Conservation (phyloP, 805 yeast genomes). For the Henningerozyma blattae region DNA sequence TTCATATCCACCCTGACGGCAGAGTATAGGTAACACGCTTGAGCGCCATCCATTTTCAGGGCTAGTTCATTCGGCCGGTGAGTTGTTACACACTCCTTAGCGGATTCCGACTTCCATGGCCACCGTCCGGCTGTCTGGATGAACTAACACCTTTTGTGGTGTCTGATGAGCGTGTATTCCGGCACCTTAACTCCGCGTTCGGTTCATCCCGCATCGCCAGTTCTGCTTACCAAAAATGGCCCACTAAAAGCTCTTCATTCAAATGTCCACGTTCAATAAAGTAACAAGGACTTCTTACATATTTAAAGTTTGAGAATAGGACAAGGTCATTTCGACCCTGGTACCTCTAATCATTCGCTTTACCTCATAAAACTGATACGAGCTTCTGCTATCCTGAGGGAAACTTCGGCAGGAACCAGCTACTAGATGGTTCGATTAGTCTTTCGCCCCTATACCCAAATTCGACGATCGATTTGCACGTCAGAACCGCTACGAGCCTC, state of each 20-base stretch:
- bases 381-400: constrained; percentile 33
- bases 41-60: constrained; percentile 32
- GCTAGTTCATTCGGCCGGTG: constrained; percentile 41
- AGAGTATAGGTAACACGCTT: constrained; percentile 32
- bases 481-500: constrained; percentile 36
- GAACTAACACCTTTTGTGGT: constrained; percentile 35
- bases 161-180: too few relatives aligned
- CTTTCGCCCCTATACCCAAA: constrained; percentile 34
- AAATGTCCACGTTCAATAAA: constrained; percentile 30
- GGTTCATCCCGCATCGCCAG: constrained; percentile 37
- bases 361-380: constrained; percentile 32
- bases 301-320: constrained; percentile 33
- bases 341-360: constrained; percentile 32
- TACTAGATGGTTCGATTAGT: constrained; percentile 33
- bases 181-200: constrained; percentile 31
- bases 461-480: constrained; percentile 35
- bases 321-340: constrained; percentile 29
- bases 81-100: constrained; percentile 41
- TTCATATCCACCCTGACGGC: constrained; percentile 28
- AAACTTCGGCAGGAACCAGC: constrained; percentile 35
- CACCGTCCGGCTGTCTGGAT: constrained; percentile 41
- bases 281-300: constrained; percentile 32
- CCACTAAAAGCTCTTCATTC: constrained; percentile 35
- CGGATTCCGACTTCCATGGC: constrained; percentile 43
- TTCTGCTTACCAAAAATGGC: constrained; percentile 37